These are phyloP conservation scores for Saccharomyces kudriavzevii DNA, from an alignment of 805 yeast genomes.

Conservation along the genomic window DNA sequence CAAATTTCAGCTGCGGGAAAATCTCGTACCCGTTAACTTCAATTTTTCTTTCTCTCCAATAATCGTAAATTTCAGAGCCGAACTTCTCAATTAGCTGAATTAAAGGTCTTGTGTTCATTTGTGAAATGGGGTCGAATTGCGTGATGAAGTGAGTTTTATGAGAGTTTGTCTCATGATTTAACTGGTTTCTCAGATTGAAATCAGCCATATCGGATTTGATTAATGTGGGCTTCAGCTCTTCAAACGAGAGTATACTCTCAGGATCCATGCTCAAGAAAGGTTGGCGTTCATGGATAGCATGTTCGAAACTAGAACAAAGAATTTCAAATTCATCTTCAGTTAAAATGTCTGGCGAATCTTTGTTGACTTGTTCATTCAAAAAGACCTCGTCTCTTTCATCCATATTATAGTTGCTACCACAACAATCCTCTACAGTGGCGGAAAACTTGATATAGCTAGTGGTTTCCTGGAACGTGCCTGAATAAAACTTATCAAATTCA, in stretches of 20 bases:
- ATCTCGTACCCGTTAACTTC: slow-evolving; percentile 61
- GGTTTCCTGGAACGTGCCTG: slow-evolving; percentile 60
- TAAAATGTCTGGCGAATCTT: slow-evolving; percentile 31
- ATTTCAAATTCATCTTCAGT: slow-evolving; percentile 83
- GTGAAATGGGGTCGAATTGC: slow-evolving; percentile 36
- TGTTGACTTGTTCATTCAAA: slow-evolving; percentile 37
- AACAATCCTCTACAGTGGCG: slow-evolving; percentile 92
- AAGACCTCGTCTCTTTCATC: slow-evolving; percentile 82
- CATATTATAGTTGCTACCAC: slow-evolving; percentile 78
- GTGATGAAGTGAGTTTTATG: slow-evolving; percentile 47
- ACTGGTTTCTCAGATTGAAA: slow-evolving; percentile 49
- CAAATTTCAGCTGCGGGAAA: slow-evolving; percentile 71
- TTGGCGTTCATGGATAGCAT: slow-evolving; percentile 67
- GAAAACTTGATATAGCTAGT: slow-evolving; percentile 77
- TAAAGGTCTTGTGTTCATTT: slow-evolving; percentile 38
- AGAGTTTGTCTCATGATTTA: slow-evolving; percentile 48
- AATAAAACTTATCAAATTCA: slow-evolving; percentile 67
- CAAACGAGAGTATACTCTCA: slow-evolving; percentile 56
- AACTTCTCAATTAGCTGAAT: slow-evolving; percentile 43
- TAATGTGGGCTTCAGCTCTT: slow-evolving; percentile 54
- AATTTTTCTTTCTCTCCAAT: slow-evolving; percentile 74
- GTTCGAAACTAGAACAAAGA: slow-evolving; percentile 65
- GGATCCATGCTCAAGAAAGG: slow-evolving; percentile 88
- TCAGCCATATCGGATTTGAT: slow-evolving; percentile 33
- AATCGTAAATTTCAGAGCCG: slow-evolving; percentile 64